phyloP scores from a whole-genome alignment of 202 grass and related monocot species.

The Elaeis oleifera region DNA sequence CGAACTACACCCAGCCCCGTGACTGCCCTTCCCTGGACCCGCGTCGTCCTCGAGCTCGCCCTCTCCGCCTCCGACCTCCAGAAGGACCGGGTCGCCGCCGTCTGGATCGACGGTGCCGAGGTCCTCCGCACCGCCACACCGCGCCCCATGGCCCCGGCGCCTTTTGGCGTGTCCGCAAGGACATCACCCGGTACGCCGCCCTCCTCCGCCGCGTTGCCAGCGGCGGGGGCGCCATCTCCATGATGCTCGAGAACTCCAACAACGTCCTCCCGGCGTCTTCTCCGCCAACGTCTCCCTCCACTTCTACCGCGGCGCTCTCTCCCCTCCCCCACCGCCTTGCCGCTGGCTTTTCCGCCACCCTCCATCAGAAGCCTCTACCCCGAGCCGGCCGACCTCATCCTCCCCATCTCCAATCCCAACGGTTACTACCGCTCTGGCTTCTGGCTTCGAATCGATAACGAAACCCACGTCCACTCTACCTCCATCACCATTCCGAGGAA shows the following conservation, averaged over 20 bases:
- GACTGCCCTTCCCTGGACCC: slow-evolving; percentile 10
- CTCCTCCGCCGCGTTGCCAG: background rate
- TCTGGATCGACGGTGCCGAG: slow-evolving; percentile 14
- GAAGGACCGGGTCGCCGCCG: slow-evolving; percentile 5
- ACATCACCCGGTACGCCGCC: slow-evolving; percentile 1
- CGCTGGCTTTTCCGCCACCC: background rate
- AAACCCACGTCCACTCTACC: background rate
- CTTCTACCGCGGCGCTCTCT: slow-evolving; percentile 5
- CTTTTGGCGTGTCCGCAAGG: slow-evolving; percentile 8
- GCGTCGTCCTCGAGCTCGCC: slow-evolving; percentile 12
- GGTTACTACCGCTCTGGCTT: background rate
- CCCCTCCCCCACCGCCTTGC: no score
- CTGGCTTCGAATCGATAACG: slow-evolving; percentile 9
- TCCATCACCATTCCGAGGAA: background rate
- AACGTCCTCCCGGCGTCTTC: background rate
- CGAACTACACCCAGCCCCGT: background rate
- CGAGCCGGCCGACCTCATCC: slow-evolving; percentile 7
- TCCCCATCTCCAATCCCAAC: background rate
- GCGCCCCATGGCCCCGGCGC: slow-evolving; percentile 3
- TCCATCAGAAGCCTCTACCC: slow-evolving; percentile 1
- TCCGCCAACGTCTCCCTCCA: slow-evolving; percentile 9
- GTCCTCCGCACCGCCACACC: slow-evolving; percentile 16
- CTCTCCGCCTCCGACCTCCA: slow-evolving; percentile 4
- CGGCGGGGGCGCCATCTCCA: background rate
- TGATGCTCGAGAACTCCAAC: slow-evolving; percentile 14